A percentile compares a stretch with the other conserved stretches of the same genome.
phyloP scores from a whole-genome alignment of 805 yeast species.

The Nakazawaea ambrosiae region DNA sequence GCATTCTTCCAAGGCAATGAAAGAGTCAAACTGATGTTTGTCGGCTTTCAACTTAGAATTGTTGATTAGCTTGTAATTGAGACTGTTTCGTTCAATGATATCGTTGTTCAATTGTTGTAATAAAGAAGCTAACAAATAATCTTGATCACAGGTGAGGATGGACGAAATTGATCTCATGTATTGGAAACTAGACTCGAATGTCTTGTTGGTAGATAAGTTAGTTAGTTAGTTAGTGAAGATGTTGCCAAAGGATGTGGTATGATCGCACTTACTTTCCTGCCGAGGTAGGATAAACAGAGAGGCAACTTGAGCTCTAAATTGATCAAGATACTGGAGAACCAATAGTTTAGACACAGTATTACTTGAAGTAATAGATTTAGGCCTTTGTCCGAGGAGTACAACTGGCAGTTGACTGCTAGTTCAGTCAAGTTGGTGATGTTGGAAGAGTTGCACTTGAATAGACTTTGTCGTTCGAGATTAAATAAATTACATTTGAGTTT shows the following conservation, averaged over 20 bases:
- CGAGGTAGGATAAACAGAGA: slow-evolving; percentile 20
- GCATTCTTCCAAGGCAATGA: background rate
- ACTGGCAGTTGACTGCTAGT: too few species aligned
- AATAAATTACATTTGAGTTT: slow-evolving; percentile 5
- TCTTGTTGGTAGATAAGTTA: slow-evolving; percentile 11
- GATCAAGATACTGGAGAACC: slow-evolving; percentile 18
- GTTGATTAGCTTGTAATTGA: background rate
- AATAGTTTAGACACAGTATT: slow-evolving; percentile 16
- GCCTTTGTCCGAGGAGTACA: too few species aligned
- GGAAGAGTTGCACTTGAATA: too few species aligned
- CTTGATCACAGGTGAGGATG: slow-evolving; percentile 3
- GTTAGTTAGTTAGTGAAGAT: slow-evolving; percentile 13
- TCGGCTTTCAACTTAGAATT: background rate
- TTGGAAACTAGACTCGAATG: slow-evolving; percentile 16
- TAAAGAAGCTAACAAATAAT: slow-evolving; percentile 1
- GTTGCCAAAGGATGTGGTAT: too few species aligned
- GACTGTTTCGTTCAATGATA: slow-evolving; percentile 2
- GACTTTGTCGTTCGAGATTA: background rate
- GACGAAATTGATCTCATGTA: slow-evolving; percentile 7
- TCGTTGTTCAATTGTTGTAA: slow-evolving; percentile 1
- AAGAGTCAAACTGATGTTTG: background rate
- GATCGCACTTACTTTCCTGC: slow-evolving; percentile 13
- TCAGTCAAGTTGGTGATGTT: too few species aligned
- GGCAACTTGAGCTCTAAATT: slow-evolving; percentile 21
- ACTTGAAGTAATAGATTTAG: slow-evolving; percentile 11